Conservation (phyloP, 2,329 filamentous ascomycete genomes). For the Immersiporthe knoxdaviesiana region DNA sequence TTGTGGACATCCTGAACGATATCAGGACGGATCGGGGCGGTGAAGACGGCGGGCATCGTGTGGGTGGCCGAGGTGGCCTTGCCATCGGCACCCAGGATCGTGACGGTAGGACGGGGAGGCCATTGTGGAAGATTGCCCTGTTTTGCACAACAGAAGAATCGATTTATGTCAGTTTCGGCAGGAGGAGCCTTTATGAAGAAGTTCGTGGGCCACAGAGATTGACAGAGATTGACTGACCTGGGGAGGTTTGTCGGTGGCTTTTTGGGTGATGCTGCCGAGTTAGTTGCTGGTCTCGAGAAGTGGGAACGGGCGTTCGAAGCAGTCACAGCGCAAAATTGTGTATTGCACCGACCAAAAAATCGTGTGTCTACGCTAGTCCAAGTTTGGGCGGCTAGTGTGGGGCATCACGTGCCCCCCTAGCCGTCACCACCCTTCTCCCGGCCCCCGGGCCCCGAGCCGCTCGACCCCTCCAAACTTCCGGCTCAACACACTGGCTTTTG, state of each 20-base stretch:
- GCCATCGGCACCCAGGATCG: conserved; percentile 96
- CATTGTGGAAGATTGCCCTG: conserved; percentile 60
- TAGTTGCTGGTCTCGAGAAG: conserved; percentile 13
- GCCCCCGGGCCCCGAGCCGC: background rate
- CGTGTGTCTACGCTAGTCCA: conserved; percentile 21
- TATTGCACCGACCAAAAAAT: conserved; percentile 20
- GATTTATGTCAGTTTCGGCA: conserved; percentile 11
- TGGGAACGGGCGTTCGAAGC: conserved; percentile 3
- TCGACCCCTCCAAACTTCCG: background rate
- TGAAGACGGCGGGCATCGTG: conserved; percentile 96
- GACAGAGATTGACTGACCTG: conserved; percentile 22
- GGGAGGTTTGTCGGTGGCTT: conserved; percentile 25
- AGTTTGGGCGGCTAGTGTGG: background rate
- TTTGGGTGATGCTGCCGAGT: conserved; percentile 18
- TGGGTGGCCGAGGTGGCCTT: conserved; percentile 85
- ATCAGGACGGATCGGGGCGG: conserved; percentile 94
- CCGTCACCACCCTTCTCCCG: no score
- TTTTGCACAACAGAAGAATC: conserved; percentile 9
- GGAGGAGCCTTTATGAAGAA: no score
- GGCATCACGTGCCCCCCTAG: conserved; percentile 6
- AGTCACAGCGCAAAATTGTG: conserved; percentile 21
- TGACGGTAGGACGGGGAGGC: conserved; percentile 96
- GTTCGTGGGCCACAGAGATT: background rate
- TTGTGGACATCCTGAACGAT: conserved; percentile 99
- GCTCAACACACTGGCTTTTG: no score